Conservation (phyloP, 257 asterid genomes). For the Nicotiana obtusifolia region DNA sequence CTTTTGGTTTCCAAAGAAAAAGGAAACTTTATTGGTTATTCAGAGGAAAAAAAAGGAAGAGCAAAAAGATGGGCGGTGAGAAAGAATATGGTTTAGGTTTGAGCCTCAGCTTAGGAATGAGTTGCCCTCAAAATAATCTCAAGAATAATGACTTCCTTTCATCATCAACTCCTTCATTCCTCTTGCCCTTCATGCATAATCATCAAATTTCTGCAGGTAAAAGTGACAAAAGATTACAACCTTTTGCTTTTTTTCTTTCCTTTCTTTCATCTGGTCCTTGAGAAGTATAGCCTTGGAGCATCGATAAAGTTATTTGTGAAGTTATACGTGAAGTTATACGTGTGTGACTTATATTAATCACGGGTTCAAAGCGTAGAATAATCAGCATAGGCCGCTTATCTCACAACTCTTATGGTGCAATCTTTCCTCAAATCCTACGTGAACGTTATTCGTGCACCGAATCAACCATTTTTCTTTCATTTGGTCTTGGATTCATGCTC, state of each 20-base stretch:
- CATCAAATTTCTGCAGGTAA: constrained; percentile 38
- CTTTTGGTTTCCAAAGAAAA: background rate
- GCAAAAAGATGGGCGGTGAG: constrained; percentile 38
- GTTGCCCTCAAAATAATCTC: background rate
- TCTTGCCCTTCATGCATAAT: constrained; percentile 39
- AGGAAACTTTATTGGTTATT: constrained; percentile 1
- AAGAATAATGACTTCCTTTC: background rate
- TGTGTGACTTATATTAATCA: no score
- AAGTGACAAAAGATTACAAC: background rate
- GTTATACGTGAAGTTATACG: no score
- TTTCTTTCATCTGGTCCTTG: background rate
- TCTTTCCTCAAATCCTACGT: no score
- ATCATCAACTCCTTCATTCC: constrained; percentile 28
- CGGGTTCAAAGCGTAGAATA: no score
- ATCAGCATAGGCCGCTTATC: no score
- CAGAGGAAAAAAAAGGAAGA: background rate
- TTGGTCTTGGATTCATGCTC: background rate
- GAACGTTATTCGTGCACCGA: no score
- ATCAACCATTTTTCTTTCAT: background rate
- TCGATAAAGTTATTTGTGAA: no score
- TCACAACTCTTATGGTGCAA: no score
- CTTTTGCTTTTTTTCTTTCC: background rate
- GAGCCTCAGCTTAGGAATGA: constrained; percentile 56
- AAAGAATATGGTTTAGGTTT: constrained; percentile 56
- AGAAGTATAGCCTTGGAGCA: background rate